Percentiles rank a stretch among this genome's conserved stretches.
Conservation (phyloP, 140 eudicot genomes). For the Cichorium intybus region DNA sequence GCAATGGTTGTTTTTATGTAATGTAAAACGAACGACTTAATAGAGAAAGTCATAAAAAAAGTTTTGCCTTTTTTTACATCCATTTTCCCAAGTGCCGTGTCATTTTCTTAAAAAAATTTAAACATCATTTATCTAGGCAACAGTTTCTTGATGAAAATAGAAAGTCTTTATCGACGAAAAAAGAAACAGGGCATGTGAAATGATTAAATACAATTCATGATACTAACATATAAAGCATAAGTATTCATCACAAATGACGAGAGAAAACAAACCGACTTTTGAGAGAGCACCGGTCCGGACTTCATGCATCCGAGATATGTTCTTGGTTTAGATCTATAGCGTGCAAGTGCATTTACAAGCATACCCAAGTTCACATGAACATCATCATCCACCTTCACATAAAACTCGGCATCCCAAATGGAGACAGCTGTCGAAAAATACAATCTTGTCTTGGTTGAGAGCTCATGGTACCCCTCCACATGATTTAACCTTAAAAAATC, state of each 20-base stretch:
- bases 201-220: neutral
- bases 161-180: too few relatives aligned
- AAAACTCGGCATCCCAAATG: constrained; percentile 79
- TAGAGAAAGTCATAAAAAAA: too few relatives aligned
- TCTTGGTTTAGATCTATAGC: constrained; percentile 60
- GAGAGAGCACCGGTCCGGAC: constrained; percentile 82
- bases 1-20: too few relatives aligned
- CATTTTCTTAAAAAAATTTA: too few relatives aligned
- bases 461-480: constrained; percentile 80
- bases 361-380: constrained; percentile 72
- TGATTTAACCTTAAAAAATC: constrained; percentile 71
- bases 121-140: too few relatives aligned
- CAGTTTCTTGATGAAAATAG: too few relatives aligned
- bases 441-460: constrained; percentile 66
- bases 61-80: too few relatives aligned
- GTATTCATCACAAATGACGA: neutral
- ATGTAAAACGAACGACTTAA: too few relatives aligned
- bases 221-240: too few relatives aligned
- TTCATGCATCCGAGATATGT: constrained; percentile 91
- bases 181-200: neutral
- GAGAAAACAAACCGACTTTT: constrained; percentile 44
- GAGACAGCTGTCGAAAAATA: constrained; percentile 61
- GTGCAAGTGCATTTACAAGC: constrained; percentile 57
- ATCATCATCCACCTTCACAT: constrained; percentile 84
- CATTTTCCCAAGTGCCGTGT: too few relatives aligned